A percentile compares a stretch with the other conserved stretches of the same genome.
Evolutionary conservation across 257 asterid species (phyloP).

Genomic region (Nicotiana tabacum): DNA sequence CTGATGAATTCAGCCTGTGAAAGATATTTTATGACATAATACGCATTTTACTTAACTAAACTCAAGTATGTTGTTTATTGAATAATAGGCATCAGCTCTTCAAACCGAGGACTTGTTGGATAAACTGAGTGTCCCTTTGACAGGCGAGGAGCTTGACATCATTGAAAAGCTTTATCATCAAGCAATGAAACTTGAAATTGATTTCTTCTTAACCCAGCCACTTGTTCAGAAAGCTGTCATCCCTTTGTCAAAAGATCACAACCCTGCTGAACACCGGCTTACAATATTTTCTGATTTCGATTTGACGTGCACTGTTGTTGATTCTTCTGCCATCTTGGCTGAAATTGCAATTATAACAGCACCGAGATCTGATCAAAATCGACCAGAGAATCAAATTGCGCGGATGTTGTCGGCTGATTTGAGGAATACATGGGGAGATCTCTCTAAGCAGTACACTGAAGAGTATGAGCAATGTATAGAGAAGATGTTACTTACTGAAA

Average conservation of each 20-base stretch:
- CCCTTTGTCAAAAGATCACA: constrained; percentile 67
- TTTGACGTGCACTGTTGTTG: constrained; percentile 83
- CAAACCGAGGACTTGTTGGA: constrained; percentile 86
- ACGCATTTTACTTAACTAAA: not conserved
- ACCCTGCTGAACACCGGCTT: constrained; percentile 47
- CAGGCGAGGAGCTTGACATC: constrained; percentile 86
- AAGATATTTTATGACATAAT: not conserved
- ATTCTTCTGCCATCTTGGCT: constrained; percentile 94
- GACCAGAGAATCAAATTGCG: constrained; percentile 51
- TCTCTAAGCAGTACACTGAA: constrained; percentile 74
- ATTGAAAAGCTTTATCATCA: constrained; percentile 81
- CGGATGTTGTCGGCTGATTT: constrained; percentile 66
- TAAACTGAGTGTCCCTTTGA: constrained; percentile 73
- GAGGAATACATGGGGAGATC: constrained; percentile 65
- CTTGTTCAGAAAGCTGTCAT: constrained; percentile 58
- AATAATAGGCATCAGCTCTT: constrained; percentile 57
- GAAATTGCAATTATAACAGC: constrained; percentile 79
- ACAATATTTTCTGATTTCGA: constrained; percentile 90
- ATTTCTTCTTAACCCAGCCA: constrained; percentile 82
- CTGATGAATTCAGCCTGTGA: constrained; percentile 1
- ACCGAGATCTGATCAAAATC: constrained; percentile 57
- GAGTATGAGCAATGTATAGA: constrained; percentile 88
- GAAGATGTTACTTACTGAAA: constrained; percentile 41
- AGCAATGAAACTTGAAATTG: constrained; percentile 80
- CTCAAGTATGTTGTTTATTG: not conserved